Evolutionary conservation across 1,284 basidiomycete species (phyloP), one percentile per base, ranked within the genome.

Genomic region (Rhodotorula sp.): DNA sequence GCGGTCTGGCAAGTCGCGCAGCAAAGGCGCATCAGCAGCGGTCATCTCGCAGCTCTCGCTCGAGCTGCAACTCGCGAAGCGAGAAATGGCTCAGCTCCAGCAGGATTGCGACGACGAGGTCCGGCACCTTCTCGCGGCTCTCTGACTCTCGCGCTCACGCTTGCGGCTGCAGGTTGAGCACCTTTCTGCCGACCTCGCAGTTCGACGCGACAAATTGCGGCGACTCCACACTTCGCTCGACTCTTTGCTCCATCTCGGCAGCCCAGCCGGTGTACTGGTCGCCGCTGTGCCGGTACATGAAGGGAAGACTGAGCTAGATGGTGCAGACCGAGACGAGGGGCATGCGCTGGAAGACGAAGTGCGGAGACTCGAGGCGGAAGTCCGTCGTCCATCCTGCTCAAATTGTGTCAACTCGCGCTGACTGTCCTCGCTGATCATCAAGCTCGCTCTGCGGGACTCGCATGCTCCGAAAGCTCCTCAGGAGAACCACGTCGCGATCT

Each of bases 311-410:
- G 5, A 25, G 17, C 44, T 34, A n/a, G 23, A 14, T 3, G 19
- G 21, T 21, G 5, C 12, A 56, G 21, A 53, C 48, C 1, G 25
- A 27, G 64, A 67, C 4, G 50, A 21, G 1, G 62, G 23, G 14
- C 53, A 60, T 25, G 63, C 69, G 34, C 60, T 74, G 14, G 72
- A 74, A 50, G 53, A 71, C n/a, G 72, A 74, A 25, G 70, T 74
- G 21, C 64, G 73, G 9, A 58, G 34, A 16, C 59, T 74, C 21
- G 73, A 74, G 50, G 34, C 52, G 8, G 64, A 61, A 61, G 72
- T 74, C 41, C 34, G 66, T 17, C 12, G 1, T 2, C 23, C n/a
- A 45, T 16, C 27, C 44, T 23, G n/a, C 17, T 41, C 7, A 5
- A 27, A 2, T 34, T 34, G 45, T 34, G 34, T 34, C 34, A 34